Evolutionary conservation across 768 basidiomycete genomes (phyloP), one percentile per base, ranked within the genome.

Genomic region (Leucocoprinus birnbaumii): DNA sequence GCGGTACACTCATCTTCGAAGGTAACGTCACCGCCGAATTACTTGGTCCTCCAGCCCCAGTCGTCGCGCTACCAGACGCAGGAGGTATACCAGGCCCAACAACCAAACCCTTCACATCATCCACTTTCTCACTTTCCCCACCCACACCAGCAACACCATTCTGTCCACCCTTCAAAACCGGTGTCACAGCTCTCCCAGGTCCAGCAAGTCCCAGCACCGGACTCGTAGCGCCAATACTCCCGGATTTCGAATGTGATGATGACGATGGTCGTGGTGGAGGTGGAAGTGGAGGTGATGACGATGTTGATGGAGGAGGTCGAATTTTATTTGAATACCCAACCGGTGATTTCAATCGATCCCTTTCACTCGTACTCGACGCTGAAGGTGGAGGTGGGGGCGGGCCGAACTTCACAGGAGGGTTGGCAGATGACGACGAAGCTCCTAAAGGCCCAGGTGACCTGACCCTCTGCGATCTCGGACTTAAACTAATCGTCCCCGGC

Each of bases 1-100:
- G 73, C 7, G 74, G 72, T 18, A 77, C 64, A 56, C 69, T 71
- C 67, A 79, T 71, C 57, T 78, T 80, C 14, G 75, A 68, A 24
- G 71, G 66, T 41, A 70, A 64, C 26, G 62, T 27, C 37, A 48
- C 47, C 26, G 45, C 35, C 14, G 53, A 54, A 35, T 59, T 31
- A n/a, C n/a, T n/a, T 14, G 14, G 34, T 35, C 34, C 6, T 35
- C 34, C 34, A n/a, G n/a, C 26, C 58, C 59, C 26, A 61, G 43
- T 24, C 2, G 43, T 14, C 34, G 34, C 6, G 6, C 34, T 14
- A 35, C 34, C 14, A 5, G 45, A 22, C 25, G 45, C 8, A 26
- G 25, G 25, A 3, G 25, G 25, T 16, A 38, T 16, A 38, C 38
- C 38, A 38, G 38, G 38, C n/a, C 38, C 38, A 3, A 16, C 38